These are phyloP conservation scores for Russula ochroleuca DNA, from an alignment of 768 basidiomycete species.

Conservation along the genomic window DNA sequence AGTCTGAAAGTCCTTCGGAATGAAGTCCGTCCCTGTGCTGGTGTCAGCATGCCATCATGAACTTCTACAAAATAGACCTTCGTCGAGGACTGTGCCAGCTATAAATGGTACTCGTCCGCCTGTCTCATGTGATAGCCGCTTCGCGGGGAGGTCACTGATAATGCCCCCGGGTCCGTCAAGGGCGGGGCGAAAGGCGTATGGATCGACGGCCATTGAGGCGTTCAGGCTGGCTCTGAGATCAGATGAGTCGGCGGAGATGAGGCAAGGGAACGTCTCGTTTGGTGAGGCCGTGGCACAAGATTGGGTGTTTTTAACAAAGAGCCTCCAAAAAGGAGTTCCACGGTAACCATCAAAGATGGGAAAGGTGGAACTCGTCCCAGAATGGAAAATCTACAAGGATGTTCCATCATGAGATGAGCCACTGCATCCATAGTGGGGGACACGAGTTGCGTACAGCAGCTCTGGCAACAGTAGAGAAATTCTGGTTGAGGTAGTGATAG, in stretches of 20 bases:
- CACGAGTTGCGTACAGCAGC: slow-evolving; percentile 26
- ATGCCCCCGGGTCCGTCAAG: slow-evolving; percentile 43
- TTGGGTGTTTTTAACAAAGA: slow-evolving; percentile 38
- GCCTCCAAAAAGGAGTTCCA: slow-evolving; percentile 38
- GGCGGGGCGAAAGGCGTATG: slow-evolving; percentile 38
- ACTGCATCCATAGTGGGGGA: background rate
- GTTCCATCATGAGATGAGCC: background rate
- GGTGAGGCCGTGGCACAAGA: slow-evolving; percentile 34
- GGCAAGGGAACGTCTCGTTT: slow-evolving; percentile 38
- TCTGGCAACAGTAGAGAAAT: slow-evolving; percentile 29
- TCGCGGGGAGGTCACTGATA: slow-evolving; percentile 40
- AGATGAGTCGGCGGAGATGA: slow-evolving; percentile 25
- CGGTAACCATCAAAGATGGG: slow-evolving; percentile 34
- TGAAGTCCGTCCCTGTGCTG: slow-evolving; percentile 38
- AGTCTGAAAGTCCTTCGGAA: slow-evolving; percentile 27
- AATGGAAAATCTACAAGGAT: slow-evolving; percentile 42
- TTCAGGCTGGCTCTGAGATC: slow-evolving; percentile 26
- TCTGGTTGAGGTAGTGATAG: slow-evolving; percentile 33
- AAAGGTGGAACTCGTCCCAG: slow-evolving; percentile 36
- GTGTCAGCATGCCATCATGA: background rate
- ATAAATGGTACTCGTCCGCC: slow-evolving; percentile 45
- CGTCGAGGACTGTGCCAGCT: slow-evolving; percentile 43
- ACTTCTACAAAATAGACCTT: slow-evolving; percentile 35
- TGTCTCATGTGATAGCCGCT: slow-evolving; percentile 32
- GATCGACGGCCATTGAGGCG: slow-evolving; percentile 31